Evolutionary conservation across 768 basidiomycete genomes (phyloP), one percentile per base, ranked within the genome.

Genomic region (Macrolepiota albuminosa): DNA sequence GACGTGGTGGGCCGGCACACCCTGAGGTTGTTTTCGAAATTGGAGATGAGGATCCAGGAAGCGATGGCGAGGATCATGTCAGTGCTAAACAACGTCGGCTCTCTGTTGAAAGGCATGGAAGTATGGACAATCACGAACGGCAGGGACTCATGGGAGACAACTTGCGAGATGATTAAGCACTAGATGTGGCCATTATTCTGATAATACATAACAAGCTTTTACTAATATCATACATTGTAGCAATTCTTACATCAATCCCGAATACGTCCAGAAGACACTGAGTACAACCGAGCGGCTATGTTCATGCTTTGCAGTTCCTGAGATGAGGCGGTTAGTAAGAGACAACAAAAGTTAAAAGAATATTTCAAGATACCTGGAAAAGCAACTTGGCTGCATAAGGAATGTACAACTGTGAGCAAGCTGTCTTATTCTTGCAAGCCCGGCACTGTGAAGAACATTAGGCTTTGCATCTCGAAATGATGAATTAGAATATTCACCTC

Each of bases 371-470:
- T 67, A 87, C 93, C 85, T 97, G 95, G 88, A 97, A 95, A 48
- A 98, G 81, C 57, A 97, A 75, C 72, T 98, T 97, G 21, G 96
- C 96, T 11, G 97, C 96, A 70, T 99, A 99, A 31, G 97, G 95
- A 71, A 96, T 92, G 67, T 92, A 91, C 6, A 93, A 71, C 66
- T 95, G 95, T 54, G 92, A 93, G 71, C 90, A 90, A 36, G 92
- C 92, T 18, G 94, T 96, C 78, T 95, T 95, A 79, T 97, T 98
- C 71, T 95, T 91, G 76, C 96, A 98, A 26, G 95, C 91, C 57
- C 96, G 91, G 70, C 97, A 99, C 82, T 84, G 58, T 84, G 58
- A 18, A 47, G 45, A 52, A 47, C 3, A 45, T 56, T 5, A 56
- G 39, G 45, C 18, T 7, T 31, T 51, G 29, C 29, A 51, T 24